Evolutionary conservation across 2,329 filamentous ascomycete genomes (phyloP).

Genomic region (Raffaelea arxii): DNA sequence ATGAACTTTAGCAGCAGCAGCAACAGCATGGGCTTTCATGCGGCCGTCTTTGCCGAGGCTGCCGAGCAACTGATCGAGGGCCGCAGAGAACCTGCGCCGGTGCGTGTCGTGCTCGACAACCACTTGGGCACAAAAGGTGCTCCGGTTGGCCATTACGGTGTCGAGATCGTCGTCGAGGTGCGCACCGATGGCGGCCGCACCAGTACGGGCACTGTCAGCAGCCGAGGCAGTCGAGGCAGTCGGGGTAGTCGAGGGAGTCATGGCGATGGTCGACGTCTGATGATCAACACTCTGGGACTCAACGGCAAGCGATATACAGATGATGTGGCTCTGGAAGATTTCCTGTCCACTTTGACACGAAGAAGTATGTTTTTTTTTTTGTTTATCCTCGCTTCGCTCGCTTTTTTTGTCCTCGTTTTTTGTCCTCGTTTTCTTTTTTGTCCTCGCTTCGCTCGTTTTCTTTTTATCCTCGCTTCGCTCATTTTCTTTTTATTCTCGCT

Average conservation of each 20-base stretch:
- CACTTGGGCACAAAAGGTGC: constrained; percentile 56
- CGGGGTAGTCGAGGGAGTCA: constrained; percentile 4
- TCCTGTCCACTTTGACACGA: constrained; percentile 65
- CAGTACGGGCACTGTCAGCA: constrained; percentile 37
- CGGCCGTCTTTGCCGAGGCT: constrained; percentile 64
- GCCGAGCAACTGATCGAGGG: constrained; percentile 52
- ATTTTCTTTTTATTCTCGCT: neutral
- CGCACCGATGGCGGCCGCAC: constrained; percentile 36
- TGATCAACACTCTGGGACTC: constrained; percentile 48
- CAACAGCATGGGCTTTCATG: constrained; percentile 47
- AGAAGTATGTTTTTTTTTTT: constrained; percentile 43
- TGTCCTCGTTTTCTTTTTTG: neutral
- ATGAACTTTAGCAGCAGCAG: constrained; percentile 29
- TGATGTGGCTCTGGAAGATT: constrained; percentile 60
- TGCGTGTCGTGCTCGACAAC: constrained; percentile 66
- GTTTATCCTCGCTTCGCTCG: neutral
- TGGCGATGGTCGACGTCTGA: constrained; percentile 36
- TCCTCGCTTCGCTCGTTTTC: neutral
- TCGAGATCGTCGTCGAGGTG: constrained; percentile 62
- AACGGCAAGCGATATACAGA: constrained; percentile 66
- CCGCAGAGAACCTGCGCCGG: constrained; percentile 55
- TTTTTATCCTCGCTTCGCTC: neutral
- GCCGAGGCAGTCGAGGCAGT: constrained; percentile 30
- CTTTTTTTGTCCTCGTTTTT: neutral
- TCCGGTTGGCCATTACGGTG: constrained; percentile 55